Conservation (phyloP, 495 filamentous ascomycete genomes). For the Neurospora sp. region DNA sequence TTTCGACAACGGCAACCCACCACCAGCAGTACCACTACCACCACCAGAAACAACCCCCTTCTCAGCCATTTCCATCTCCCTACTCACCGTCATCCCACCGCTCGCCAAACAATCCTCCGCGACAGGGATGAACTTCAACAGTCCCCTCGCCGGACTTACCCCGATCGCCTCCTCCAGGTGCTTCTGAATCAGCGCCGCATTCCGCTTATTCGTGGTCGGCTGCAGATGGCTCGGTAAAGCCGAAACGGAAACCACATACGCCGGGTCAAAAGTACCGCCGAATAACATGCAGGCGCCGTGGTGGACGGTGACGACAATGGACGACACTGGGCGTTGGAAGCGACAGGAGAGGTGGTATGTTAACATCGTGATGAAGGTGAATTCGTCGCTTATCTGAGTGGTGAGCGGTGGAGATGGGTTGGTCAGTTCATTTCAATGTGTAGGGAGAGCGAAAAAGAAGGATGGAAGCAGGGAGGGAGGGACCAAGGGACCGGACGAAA, state of each 20-base stretch:
- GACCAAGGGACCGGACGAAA: slow-evolving; percentile 1
- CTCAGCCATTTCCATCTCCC: slow-evolving; percentile 54
- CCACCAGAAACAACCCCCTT: slow-evolving; percentile 16
- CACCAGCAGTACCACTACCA: background rate
- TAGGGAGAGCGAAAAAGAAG: background rate
- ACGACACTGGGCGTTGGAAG: slow-evolving; percentile 61
- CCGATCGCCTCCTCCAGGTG: slow-evolving; percentile 59
- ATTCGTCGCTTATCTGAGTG: slow-evolving; percentile 53
- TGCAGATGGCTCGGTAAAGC: slow-evolving; percentile 58
- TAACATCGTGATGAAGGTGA: slow-evolving; percentile 59
- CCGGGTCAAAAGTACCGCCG: slow-evolving; percentile 62
- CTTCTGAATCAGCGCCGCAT: slow-evolving; percentile 61
- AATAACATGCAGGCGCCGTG: slow-evolving; percentile 70
- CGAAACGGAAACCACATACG: slow-evolving; percentile 71
- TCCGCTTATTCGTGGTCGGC: slow-evolving; percentile 73
- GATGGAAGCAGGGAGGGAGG: background rate
- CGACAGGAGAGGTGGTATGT: slow-evolving; percentile 59
- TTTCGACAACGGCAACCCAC: background rate
- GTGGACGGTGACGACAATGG: slow-evolving; percentile 60
- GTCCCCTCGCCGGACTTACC: slow-evolving; percentile 52
- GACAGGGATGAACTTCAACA: slow-evolving; percentile 60
- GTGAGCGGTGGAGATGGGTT: background rate
- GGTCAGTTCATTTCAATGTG: background rate
- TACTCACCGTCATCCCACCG: slow-evolving; percentile 57
- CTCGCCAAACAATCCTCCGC: slow-evolving; percentile 60